phyloP scores from a whole-genome alignment of 2,329 filamentous ascomycete genomes.

The Aspergillus pseudotamarii region DNA sequence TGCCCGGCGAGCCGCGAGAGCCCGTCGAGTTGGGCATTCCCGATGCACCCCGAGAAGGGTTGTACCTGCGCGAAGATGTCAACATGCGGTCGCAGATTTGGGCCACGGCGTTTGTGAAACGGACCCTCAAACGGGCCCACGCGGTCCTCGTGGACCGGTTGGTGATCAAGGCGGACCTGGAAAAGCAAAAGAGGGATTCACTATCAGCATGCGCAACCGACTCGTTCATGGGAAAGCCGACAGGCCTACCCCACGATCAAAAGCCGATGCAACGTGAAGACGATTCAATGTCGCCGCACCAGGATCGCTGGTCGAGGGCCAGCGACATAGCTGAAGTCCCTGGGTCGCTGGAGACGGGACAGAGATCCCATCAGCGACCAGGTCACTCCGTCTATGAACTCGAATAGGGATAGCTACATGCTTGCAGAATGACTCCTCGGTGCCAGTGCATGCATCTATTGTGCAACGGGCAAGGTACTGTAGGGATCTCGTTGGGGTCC shows the following conservation, averaged over 20 bases:
- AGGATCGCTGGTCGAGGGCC: not conserved
- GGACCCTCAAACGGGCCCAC: slow-evolving; percentile 78
- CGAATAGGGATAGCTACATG: not conserved
- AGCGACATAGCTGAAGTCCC: not conserved
- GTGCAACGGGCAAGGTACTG: too few species aligned
- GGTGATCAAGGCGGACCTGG: slow-evolving; percentile 51
- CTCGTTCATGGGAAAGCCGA: not conserved
- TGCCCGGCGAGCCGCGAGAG: slow-evolving; percentile 70
- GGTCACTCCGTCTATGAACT: not conserved
- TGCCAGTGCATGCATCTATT: too few species aligned
- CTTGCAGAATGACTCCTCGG: not conserved
- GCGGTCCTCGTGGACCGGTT: slow-evolving; percentile 68
- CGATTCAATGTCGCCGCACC: not conserved
- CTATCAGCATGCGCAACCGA: not conserved
- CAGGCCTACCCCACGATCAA: not conserved
- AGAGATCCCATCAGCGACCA: not conserved
- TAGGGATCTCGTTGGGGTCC: too few species aligned
- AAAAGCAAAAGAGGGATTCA: not conserved
- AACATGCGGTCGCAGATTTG: slow-evolving; percentile 80
- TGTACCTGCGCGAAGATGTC: slow-evolving; percentile 85
- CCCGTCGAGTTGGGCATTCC: slow-evolving; percentile 65
- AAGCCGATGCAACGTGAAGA: not conserved
- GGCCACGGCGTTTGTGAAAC: slow-evolving; percentile 76
- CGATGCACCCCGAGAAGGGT: slow-evolving; percentile 65
- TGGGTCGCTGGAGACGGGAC: not conserved